phyloP scores from a whole-genome alignment of 768 basidiomycete species.

The Naganishia vishniacii region DNA sequence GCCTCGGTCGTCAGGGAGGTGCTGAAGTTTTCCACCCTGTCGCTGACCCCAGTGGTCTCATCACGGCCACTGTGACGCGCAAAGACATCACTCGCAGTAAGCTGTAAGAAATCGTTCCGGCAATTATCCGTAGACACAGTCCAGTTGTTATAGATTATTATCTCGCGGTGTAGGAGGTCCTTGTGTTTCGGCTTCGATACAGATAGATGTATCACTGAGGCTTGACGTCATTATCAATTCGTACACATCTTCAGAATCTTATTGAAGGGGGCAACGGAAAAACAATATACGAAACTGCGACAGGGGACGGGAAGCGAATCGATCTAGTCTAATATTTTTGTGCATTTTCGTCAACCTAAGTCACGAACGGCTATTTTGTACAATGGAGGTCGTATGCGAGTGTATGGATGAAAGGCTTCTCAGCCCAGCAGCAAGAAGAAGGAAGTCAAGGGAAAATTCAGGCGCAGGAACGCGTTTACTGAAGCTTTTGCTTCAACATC shows the following conservation, averaged over 20 bases:
- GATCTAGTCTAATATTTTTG: neutral
- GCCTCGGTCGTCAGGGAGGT: constrained; percentile 49
- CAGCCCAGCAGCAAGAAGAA: no score
- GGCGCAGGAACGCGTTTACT: constrained; percentile 2
- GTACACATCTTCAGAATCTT: no score
- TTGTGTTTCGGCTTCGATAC: no score
- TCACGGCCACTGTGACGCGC: constrained; percentile 48
- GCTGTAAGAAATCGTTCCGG: neutral
- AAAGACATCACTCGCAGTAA: constrained; percentile 29
- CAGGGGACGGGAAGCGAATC: no score
- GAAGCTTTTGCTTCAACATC: constrained; percentile 60
- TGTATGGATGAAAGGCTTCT: constrained; percentile 6
- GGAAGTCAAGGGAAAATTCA: no score
- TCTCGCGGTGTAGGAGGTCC: no score
- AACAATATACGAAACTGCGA: no score
- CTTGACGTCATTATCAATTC: no score
- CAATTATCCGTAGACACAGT: neutral
- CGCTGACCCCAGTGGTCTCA: constrained; percentile 60
- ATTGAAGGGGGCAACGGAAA: no score
- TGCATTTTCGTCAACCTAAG: constrained; percentile 2
- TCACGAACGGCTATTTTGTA: constrained; percentile 10
- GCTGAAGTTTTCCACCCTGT: constrained; percentile 86
- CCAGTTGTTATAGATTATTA: neutral
- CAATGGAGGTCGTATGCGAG: constrained; percentile 8
- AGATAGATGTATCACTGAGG: no score